These are phyloP conservation scores for Botryotinia calthae DNA, from an alignment of 2,329 filamentous ascomycete species.

Conservation along the genomic window DNA sequence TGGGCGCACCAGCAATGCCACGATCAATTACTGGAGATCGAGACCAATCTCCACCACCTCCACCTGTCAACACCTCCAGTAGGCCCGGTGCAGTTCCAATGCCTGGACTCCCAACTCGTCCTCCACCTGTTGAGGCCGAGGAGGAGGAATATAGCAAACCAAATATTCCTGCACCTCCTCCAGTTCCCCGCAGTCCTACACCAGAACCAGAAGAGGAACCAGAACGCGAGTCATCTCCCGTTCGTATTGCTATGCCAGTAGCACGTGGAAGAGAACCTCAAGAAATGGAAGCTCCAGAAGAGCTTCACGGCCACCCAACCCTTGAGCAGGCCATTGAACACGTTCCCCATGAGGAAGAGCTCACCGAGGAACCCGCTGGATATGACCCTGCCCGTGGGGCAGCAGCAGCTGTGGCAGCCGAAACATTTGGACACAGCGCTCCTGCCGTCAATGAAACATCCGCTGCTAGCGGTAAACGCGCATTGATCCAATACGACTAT, in stretches of 20 bases:
- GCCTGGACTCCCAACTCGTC: slow-evolving; percentile 68
- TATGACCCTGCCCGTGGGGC: slow-evolving; percentile 59
- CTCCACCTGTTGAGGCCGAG: slow-evolving; percentile 47
- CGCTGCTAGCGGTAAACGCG: slow-evolving; percentile 62
- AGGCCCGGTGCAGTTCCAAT: slow-evolving; percentile 75
- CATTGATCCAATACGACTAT: slow-evolving; percentile 89
- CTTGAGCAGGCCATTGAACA: slow-evolving; percentile 62
- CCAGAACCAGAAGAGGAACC: slow-evolving; percentile 43
- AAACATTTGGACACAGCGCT: slow-evolving; percentile 44
- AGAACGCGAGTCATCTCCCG: slow-evolving; percentile 65
- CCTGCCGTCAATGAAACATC: slow-evolving; percentile 45
- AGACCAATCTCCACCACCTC: slow-evolving; percentile 40
- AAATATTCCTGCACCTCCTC: slow-evolving; percentile 44
- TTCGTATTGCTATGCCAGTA: slow-evolving; percentile 84
- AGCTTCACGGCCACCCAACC: slow-evolving; percentile 50
- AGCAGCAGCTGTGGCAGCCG: slow-evolving; percentile 53
- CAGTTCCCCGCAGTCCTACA: slow-evolving; percentile 39
- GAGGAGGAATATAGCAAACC: slow-evolving; percentile 52
- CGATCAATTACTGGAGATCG: slow-evolving; percentile 33
- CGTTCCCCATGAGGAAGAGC: slow-evolving; percentile 61
- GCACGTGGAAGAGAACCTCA: slow-evolving; percentile 57
- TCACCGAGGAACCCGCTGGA: slow-evolving; percentile 61
- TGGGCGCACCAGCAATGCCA: slow-evolving; percentile 51
- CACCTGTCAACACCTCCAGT: slow-evolving; percentile 41
- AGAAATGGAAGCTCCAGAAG: slow-evolving; percentile 49